Base-by-base conservation (phyloP, 768 basidiomycete species). In the Lanmaoa rubissima region DNA sequence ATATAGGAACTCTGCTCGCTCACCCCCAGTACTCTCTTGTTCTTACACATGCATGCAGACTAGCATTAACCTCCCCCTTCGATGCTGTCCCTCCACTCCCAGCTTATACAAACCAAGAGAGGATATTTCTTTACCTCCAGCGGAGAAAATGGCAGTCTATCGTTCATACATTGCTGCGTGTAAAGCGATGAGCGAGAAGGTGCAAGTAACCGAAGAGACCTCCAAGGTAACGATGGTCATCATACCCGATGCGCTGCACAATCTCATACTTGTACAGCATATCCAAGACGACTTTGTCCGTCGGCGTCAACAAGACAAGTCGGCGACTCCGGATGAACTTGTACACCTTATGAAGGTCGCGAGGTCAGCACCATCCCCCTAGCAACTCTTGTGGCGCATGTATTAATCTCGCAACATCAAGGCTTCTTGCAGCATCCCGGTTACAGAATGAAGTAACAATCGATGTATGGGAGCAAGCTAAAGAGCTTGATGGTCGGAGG, bases 201-300 rank as follows among this genome's bases (percentile, higher is more conserved):
- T 86, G 2, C 74, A 75, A 17, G 74, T 92, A 24, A 72, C 76
- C 6, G 80, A 84, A 35, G 68, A 73, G 13, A 77, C 82, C 5
- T 86, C 85, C n/a, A 77, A 85, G 76, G 90, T 88, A 59, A 36
- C 70, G 60, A 4, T 24, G 19, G 14, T 21, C 40, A 26, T 34
- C 31, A 44, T 39, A 16, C 28, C 32, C 46, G 16, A 36, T 32
- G 43, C 24, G 17, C 16, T 14, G 6, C 28, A 47, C 31, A 38
- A 39, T 4, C 24, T 57, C 40, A 44, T 47, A n/a, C 14, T 17
- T 38, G 38, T 36, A 35, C 50, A 92, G 90, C 75, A 85, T 61
- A 87, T 93, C 36, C 87, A 91, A 76, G 79, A 86, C 6, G 88
- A 91, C 54, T 93, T 92, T 65, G 87, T 81, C 28, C 67, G 62